Evolutionary conservation across 202 grass and related monocot species (phyloP), one percentile per base, ranked within the genome.

Genomic region (Zizania palustris): DNA sequence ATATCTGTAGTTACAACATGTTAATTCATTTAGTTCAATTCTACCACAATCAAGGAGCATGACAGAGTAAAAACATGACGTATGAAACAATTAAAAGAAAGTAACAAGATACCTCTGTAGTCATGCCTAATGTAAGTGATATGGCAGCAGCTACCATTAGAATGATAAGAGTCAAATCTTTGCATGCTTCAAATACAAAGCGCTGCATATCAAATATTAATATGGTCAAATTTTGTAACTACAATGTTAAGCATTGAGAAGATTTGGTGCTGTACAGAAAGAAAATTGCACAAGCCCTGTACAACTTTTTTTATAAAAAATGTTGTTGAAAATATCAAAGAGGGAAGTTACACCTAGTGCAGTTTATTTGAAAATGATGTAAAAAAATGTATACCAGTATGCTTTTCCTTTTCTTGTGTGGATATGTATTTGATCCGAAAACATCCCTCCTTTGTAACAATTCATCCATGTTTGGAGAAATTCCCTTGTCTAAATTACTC

Each of bases 371-470:
- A 43, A 83, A 55, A 77, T 40, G 42, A 42, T 43, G 43, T 43
- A 28, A 28, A 69, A 69, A 64, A 84, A 55, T 18, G 10, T 46
- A 76, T 90, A 98, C 95, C 82, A 94, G 85, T 87, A 94, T 88
- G 77, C 45, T 98, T 88, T 84, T 92, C 40, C 89, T 81, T 94
- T 98, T 98, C 74, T 98, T 92, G 74, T 88, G 83, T 72, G 96
- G 96, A 87, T 98, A 98, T 85, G 91, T 95, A 77, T 98, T 98
- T 68, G 83, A 40, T 11, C 96, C 91, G 15, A 89, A 98, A 67
- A 66, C 34, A 57, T 66, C 77, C 70, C 79, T 95, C 60, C 96
- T 94, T 75, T 69, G 72, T 72, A 80, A 71, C 60, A 98, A 76
- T 69, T 92, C 96, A 40, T 82, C 69, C 12, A 74, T 89, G 38